Percentiles rank a stretch among this genome's conserved stretches.
Conservation (phyloP, 2,329 filamentous ascomycete genomes). For the Gyromitra esculenta region DNA sequence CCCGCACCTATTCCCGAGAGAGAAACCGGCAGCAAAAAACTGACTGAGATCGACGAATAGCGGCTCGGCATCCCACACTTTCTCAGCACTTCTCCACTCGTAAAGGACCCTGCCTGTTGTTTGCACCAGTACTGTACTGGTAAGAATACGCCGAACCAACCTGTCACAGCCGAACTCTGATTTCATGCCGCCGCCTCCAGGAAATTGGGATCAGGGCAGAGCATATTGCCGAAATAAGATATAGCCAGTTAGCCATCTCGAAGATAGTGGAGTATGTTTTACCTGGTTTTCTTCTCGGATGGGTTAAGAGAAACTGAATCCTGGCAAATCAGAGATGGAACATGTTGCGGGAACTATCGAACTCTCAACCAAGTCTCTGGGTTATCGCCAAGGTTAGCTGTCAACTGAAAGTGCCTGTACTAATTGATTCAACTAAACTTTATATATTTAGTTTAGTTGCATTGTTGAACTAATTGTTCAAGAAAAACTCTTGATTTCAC, state of each 20-base stretch:
- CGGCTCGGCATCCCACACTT: conserved; percentile 18
- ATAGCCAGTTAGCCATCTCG: neutral
- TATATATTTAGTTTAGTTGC: neutral
- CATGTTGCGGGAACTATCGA: neutral
- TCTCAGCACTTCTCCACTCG: neutral
- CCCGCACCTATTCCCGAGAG: neutral
- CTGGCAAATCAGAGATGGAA: neutral
- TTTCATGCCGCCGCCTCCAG: neutral
- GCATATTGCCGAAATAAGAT: neutral
- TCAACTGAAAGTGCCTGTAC: too few species aligned
- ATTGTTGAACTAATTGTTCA: neutral
- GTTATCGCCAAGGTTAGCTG: neutral
- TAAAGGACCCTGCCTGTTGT: neutral
- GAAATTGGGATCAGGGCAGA: neutral
- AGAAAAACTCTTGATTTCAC: neutral
- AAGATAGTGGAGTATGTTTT: neutral
- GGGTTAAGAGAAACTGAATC: neutral
- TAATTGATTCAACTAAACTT: too few species aligned
- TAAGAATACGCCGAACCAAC: conserved; percentile 4
- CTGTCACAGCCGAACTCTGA: neutral
- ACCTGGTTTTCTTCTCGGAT: neutral
- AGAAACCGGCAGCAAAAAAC: neutral
- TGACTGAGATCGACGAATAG: conserved; percentile 29
- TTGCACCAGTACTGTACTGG: conserved; percentile 1
- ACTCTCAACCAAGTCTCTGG: neutral